Evolutionary conservation across 768 basidiomycete species (phyloP).

Genomic region (Coprinopsis sp.): DNA sequence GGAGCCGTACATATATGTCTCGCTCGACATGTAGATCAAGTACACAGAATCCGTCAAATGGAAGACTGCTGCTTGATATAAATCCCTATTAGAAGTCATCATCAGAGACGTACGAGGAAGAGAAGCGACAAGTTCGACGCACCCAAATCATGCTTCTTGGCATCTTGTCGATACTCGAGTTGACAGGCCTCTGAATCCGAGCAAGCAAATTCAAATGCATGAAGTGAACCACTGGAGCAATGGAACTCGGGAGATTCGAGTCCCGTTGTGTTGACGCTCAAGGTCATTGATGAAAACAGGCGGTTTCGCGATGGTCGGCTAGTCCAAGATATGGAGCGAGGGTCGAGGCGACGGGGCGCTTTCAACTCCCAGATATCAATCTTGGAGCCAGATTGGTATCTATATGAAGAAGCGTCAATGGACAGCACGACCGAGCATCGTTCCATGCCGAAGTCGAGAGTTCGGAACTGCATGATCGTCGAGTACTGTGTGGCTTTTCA

Average conservation of each 20-base stretch:
- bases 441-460: slow-evolving; percentile 15
- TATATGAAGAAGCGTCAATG: not conserved
- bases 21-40: no score
- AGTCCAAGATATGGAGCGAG: not conserved
- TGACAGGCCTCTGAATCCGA: not conserved
- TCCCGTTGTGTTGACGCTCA: not conserved
- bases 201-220: not conserved
- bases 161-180: not conserved
- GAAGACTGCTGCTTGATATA: no score
- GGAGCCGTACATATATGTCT: no score
- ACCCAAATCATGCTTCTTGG: not conserved
- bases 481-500: no score
- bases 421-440: slow-evolving; percentile 2
- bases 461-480: slow-evolving; percentile 13
- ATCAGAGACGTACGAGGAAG: no score
- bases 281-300: not conserved
- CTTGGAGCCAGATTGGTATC: not conserved
- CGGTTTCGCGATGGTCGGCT: not conserved
- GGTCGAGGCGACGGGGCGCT: not conserved
- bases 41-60: no score
- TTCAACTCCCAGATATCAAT: not conserved
- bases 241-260: not conserved
- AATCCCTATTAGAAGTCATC: no score
- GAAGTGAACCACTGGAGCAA: not conserved
- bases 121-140: no score